Conservation (phyloP, 768 basidiomycete species). For the Lactarius pseudohatsudake region DNA sequence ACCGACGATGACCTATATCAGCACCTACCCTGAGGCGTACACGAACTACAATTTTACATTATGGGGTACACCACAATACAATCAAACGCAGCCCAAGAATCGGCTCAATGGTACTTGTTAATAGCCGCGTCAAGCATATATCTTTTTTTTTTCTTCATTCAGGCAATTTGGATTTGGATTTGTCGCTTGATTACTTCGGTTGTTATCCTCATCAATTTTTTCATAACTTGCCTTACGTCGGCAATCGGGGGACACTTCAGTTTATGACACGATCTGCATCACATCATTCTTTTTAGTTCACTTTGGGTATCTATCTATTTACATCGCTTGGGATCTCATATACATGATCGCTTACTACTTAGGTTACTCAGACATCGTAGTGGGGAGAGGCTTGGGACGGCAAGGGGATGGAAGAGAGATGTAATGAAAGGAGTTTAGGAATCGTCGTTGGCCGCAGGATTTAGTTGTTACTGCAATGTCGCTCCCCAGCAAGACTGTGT, state of each 20-base stretch:
- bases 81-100: conserved; percentile 27
- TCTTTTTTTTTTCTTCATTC: not conserved
- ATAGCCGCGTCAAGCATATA: not conserved
- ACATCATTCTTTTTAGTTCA: not conserved
- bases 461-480: not conserved
- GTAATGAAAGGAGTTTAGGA: not conserved
- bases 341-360: conserved; percentile 10
- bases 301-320: conserved; percentile 6
- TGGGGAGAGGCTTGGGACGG: not conserved
- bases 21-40: conserved; percentile 73
- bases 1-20: conserved; percentile 83
- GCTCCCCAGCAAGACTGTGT: not conserved
- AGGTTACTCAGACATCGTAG: not conserved
- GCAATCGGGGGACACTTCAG: not conserved
- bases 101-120: conserved; percentile 8
- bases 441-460: not conserved
- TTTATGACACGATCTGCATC: not conserved
- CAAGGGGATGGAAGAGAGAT: not conserved
- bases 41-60: conserved; percentile 79
- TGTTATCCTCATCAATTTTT: not conserved
- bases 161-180: not conserved
- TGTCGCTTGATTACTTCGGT: not conserved
- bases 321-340: conserved; percentile 5
- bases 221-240: not conserved
- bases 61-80: conserved; percentile 45